Base-by-base conservation (phyloP, 495 filamentous ascomycete genomes). In the Daldinia loculata region DNA sequence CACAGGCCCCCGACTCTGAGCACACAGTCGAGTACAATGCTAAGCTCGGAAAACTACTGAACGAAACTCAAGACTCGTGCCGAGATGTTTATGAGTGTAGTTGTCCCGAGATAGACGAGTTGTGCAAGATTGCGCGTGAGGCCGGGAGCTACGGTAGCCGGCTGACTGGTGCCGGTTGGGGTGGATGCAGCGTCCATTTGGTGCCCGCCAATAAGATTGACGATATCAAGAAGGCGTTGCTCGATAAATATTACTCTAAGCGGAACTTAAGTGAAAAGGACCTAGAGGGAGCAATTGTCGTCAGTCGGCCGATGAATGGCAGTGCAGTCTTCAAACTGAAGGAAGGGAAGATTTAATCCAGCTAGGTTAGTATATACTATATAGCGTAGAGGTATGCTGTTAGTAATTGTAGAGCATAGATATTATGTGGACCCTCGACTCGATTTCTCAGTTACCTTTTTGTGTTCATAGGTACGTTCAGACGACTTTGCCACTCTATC, bases 91-190 rank as follows among this genome's bases (percentile, higher is more conserved):
- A 96, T 75, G 92, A 97, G 68, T 98, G 96, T 82, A 93, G 90
- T 72, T 95, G 93, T 63, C 88, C 91, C 0, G 93, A 98, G 79
- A 87, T 98, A 34, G 96, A 99, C 76, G 85, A 92, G 60, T 86
- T 99, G 41, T 98, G 94, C 76, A 74, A 80, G 29, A 89, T 98
- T 70, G 95, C 95, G 1, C 85, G 89, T 12, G 81, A 81, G 48
- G 91, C 90, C 4, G 95, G 96, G 22, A 87, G 90, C 43, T 95
- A 91, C 79, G 96, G 95, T 22, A 92, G 90, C 70, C 86, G 95
- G 8, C 80, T 98, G 74, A 99, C 95, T 2, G 95, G 95, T 56
- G 95, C 95, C 15, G 95, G 95, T 29, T 99, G 95, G 95, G 95
- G 95, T 67, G 95, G 95, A 12, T 98, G 96, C 79, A 93, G 87